These are phyloP conservation scores for Apiotrichum gracile DNA, from an alignment of 1,284 basidiomycete genomes.

Conservation along the genomic window DNA sequence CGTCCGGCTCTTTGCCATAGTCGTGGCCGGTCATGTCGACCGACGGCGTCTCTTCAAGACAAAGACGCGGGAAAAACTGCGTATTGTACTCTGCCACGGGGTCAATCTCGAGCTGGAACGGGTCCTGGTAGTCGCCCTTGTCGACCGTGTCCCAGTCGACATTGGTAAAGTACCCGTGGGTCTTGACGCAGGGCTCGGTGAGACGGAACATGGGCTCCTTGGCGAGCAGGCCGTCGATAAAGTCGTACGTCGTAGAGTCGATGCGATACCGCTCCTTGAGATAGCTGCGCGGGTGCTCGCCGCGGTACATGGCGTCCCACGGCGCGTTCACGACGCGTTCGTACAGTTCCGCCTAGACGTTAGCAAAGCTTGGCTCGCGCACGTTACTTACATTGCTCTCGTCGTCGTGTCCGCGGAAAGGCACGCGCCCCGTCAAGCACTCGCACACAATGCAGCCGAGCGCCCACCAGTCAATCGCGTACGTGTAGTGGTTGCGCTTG, in stretches of 20 bases:
- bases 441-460: slow-evolving; percentile 96
- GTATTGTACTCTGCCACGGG: slow-evolving; percentile 90
- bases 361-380: background rate
- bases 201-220: slow-evolving; percentile 83
- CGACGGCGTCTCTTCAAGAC: slow-evolving; percentile 84
- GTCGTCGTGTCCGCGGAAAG: slow-evolving; percentile 17
- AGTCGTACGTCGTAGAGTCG: slow-evolving; percentile 88
- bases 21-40: slow-evolving; percentile 42
- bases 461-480: slow-evolving; percentile 97
- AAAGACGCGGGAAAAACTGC: slow-evolving; percentile 95
- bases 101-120: slow-evolving; percentile 93
- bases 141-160: slow-evolving; percentile 52
- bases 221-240: slow-evolving; percentile 88
- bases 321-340: slow-evolving; percentile 25
- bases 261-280: slow-evolving; percentile 50
- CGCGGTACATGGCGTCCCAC: slow-evolving; percentile 35
- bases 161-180: slow-evolving; percentile 92
- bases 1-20: slow-evolving; percentile 13
- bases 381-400: slow-evolving; percentile 12
- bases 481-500: slow-evolving; percentile 81
- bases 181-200: slow-evolving; percentile 77
- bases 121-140: slow-evolving; percentile 54
- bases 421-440: slow-evolving; percentile 55
- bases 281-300: slow-evolving; percentile 10
- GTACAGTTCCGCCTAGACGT: slow-evolving; percentile 13